Evolutionary conservation across 2,329 filamentous ascomycete species (phyloP).

Genomic region (Mollisia scopiformis): DNA sequence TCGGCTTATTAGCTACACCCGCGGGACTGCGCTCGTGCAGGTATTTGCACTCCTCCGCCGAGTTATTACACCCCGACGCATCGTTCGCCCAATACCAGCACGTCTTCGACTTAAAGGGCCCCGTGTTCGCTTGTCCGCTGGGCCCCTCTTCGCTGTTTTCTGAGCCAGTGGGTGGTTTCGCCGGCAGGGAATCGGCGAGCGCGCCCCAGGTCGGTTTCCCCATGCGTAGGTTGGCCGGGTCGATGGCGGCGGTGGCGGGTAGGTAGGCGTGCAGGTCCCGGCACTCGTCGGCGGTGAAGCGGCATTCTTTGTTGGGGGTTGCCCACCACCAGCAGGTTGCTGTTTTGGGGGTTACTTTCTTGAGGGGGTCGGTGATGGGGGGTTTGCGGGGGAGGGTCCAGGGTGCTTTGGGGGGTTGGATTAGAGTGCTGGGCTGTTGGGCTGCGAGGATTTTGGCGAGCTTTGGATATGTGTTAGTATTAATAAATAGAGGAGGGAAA

Average conservation of each 20-base stretch:
- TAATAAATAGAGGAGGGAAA: not conserved
- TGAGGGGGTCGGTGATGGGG: conserved; percentile 15
- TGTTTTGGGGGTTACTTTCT: conserved; percentile 21
- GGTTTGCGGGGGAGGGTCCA: not conserved
- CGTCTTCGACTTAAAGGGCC: conserved; percentile 8
- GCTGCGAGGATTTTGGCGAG: conserved; percentile 18
- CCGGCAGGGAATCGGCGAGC: conserved; percentile 15
- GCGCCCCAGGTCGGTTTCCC: conserved; percentile 30
- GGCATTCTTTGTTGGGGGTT: conserved; percentile 23
- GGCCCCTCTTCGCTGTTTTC: no score
- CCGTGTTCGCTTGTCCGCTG: not conserved
- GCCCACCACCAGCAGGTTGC: conserved; percentile 27
- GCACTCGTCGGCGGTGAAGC: conserved; percentile 32
- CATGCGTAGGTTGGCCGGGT: conserved; percentile 18
- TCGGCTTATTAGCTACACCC: conserved; percentile 13
- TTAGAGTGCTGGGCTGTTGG: not conserved
- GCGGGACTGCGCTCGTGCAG: conserved; percentile 14
- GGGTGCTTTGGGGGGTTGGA: not conserved
- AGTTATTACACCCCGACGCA: conserved; percentile 8
- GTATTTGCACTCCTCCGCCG: conserved; percentile 21
- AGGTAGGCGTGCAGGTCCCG: conserved; percentile 27
- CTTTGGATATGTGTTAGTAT: not conserved
- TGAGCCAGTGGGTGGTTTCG: not conserved
- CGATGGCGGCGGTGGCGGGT: not conserved
- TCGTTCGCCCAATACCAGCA: conserved; percentile 27